These are phyloP conservation scores for Petasospora fabianii DNA, from an alignment of 1,139 yeast genomes.

Conservation along the genomic window DNA sequence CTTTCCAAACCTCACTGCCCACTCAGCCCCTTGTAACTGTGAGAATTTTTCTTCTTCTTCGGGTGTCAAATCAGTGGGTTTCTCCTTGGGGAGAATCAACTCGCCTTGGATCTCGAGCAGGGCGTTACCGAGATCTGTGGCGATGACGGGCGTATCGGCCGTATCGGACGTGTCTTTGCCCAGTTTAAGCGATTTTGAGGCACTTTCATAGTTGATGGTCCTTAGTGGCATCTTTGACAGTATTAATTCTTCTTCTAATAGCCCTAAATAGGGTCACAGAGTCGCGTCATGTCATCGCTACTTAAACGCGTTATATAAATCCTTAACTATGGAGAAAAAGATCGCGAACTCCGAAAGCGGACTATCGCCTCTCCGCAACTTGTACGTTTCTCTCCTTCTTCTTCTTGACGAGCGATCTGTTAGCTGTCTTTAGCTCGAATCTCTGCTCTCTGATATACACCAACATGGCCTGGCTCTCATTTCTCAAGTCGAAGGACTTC, in stretches of 20 bases:
- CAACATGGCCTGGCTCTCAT: slow-evolving; percentile 26
- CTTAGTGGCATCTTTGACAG: slow-evolving; percentile 30
- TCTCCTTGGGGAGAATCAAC: slow-evolving; percentile 47
- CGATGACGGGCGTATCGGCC: slow-evolving; percentile 34
- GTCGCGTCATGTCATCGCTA: too few relatives aligned
- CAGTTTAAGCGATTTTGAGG: slow-evolving; percentile 24
- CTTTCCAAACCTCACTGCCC: slow-evolving; percentile 58
- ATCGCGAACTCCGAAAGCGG: too few relatives aligned
- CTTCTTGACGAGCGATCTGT: too few relatives aligned
- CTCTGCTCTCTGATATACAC: too few relatives aligned
- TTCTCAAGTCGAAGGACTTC: slow-evolving; percentile 38
- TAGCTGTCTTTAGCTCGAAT: too few relatives aligned
- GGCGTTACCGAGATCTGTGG: slow-evolving; percentile 56
- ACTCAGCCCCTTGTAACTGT: slow-evolving; percentile 36
- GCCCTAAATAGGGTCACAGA: too few relatives aligned
- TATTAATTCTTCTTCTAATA: too few relatives aligned
- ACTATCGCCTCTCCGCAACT: too few relatives aligned
- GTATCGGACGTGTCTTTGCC: slow-evolving; percentile 6
- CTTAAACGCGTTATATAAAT: too few relatives aligned
- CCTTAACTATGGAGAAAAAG: too few relatives aligned
- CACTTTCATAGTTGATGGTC: slow-evolving; percentile 33
- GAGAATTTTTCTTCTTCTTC: slow-evolving; percentile 33
- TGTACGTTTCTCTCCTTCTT: too few relatives aligned
- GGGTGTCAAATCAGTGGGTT: slow-evolving; percentile 29
- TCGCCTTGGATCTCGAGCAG: slow-evolving; percentile 73